Evolutionary conservation across 164 flowering plant species (phyloP), one percentile per base, ranked within the genome.

Genomic region (Pachysandra terminalis): DNA sequence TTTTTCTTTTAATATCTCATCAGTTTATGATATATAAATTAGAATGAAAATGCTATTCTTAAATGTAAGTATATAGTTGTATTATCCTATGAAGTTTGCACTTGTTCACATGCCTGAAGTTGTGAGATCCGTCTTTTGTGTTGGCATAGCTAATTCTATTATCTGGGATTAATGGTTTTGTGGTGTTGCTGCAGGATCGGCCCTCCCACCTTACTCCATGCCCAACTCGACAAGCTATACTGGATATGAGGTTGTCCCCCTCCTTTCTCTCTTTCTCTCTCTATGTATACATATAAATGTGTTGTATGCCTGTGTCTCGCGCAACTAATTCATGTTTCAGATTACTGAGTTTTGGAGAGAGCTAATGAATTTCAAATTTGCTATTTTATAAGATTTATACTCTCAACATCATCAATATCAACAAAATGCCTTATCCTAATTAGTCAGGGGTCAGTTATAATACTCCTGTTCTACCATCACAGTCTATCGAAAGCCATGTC

Each of bases 221-320:
- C 70, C 73, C 23, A 66, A 66, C n/a, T 60, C 54, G 49, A 16
- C 83, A 15, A 64, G 65, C 67, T 70, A 68, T 66, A 49, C 77
- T 59, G 71, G 71, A 61, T 68, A 75, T 58, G 72, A 70, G 79
- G 78, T 77, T 28, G 64, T n/a, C n/a, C n/a, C n/a, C n/a, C n/a
- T n/a, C n/a, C n/a, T n/a, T n/a, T n/a, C n/a, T n/a, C n/a, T n/a
- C n/a, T n/a, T n/a, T n/a, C n/a, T n/a, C n/a, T n/a, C n/a, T 49
- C 63, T 60, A 66, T 10, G 21, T 52, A 32, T 32, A 32, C 7
- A 32, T 32, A 32, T 3, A 32, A 3, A 32, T 32, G 37, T 32
- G 37, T 32, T 32, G 37, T 32, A 32, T 32, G 37, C 37, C 37
- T 32, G 37, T 32, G 3, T 32, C 37, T 32, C 37, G 3, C 7